phyloP scores from a whole-genome alignment of 2,329 filamentous ascomycete species.

The Shiraia bambusicola region DNA sequence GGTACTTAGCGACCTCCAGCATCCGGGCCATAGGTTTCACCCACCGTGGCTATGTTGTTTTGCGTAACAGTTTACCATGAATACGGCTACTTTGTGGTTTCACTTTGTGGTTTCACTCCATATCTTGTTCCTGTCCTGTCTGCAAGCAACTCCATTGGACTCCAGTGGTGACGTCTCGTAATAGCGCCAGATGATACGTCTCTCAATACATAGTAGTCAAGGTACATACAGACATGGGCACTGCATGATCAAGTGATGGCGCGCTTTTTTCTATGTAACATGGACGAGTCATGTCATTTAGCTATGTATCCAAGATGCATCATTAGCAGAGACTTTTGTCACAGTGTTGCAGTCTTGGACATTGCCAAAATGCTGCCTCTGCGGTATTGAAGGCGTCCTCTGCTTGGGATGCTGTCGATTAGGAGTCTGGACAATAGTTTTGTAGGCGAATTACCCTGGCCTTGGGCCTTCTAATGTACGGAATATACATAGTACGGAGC shows the following conservation, averaged over 20 bases:
- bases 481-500: background rate
- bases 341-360: no score
- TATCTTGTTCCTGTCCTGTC: background rate
- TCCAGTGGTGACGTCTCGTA: background rate
- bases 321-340: no score
- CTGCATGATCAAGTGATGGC: constrained; percentile 18
- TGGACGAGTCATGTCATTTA: constrained; percentile 17
- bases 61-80: no score
- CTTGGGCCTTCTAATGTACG: background rate
- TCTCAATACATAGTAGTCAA: no score
- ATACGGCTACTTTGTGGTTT: no score
- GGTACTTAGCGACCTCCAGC: constrained; percentile 16
- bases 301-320: constrained; percentile 1
- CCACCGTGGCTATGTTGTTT: background rate
- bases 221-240: constrained; percentile 3
- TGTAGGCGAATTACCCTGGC: no score
- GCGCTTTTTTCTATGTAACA: constrained; percentile 7
- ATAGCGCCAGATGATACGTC: background rate
- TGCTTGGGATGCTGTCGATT: no score
- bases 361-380: no score
- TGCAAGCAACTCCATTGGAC: background rate
- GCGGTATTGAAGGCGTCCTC: no score
- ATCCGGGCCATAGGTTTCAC: constrained; percentile 9
- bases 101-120: no score
- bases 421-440: no score